Percentiles rank a stretch among this genome's conserved stretches.
These are phyloP conservation scores for Phytophthora podocarpi DNA, from an alignment of 352 stramenopile genomes.

Conservation along the genomic window DNA sequence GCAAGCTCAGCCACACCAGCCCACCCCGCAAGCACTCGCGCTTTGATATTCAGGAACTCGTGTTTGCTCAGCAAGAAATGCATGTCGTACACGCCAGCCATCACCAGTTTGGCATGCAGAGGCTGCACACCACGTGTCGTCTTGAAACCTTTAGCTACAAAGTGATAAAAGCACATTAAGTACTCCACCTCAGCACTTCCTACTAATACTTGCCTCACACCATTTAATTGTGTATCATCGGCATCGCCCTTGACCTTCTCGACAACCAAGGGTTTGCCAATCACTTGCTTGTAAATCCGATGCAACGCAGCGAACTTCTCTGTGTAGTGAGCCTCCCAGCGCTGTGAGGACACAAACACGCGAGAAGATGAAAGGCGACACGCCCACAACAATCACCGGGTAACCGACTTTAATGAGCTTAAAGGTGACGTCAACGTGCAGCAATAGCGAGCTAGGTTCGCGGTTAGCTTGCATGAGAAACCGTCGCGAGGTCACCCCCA, in stretches of 20 bases:
- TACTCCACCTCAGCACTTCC: neutral
- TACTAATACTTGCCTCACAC: neutral
- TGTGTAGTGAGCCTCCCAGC: neutral
- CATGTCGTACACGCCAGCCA: conserved; percentile 1
- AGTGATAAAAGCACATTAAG: conserved; percentile 7
- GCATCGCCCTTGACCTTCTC: neutral
- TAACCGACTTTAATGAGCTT: conserved; percentile 18
- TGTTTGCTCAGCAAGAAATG: neutral
- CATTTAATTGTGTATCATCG: neutral
- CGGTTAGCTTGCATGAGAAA: too few relatives aligned
- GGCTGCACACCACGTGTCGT: neutral
- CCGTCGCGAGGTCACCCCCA: neutral
- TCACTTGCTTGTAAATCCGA: neutral
- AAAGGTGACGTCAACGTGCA: conserved; percentile 28
- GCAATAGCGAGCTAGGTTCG: neutral
- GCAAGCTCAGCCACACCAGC: neutral
- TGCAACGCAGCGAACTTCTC: neutral
- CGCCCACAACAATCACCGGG: conserved; percentile 2
- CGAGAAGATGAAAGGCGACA: neutral
- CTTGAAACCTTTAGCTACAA: neutral
- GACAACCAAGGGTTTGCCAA: neutral
- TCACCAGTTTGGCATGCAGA: neutral
- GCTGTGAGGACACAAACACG: neutral
- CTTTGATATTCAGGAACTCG: neutral
- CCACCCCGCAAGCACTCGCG: neutral